Base-by-base conservation (phyloP, 345 rosid genomes). In the Gossypium arboreum region DNA sequence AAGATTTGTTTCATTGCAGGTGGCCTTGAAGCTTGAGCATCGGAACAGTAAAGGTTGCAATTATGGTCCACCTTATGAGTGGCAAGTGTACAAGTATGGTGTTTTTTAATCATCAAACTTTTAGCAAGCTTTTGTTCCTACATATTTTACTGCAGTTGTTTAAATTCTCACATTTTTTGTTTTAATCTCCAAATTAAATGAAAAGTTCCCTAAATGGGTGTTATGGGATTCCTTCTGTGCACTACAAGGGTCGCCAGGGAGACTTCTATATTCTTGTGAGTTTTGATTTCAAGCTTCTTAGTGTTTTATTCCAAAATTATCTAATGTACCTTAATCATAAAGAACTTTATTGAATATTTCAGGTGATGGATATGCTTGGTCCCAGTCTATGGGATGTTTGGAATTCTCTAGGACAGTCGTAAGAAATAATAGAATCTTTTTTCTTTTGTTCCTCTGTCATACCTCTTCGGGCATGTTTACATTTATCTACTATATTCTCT, bases 351-450 rank as follows among this genome's bases (percentile, higher is more conserved):
- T 75, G 75, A 74, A 74, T 58, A 69, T 85, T 84, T 81, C 85
- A 95, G 99, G 97, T 91, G 66, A 95, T 95, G 99, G 99, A 95
- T 84, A 91, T 93, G 81, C 91, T 95, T 73, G 99, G 98, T 44
- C 99, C 99, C 59, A 95, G 98, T 80, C 86, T 93, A 25, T 94
- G 98, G 98, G 98, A 94, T 85, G 92, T 94, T 48, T 94, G 98
- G 99, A 95, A 90, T 77, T 81, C 89, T 56, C 68, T 79, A 25
- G 91, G 89, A 69, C 95, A 90, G 78, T 88, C 95, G 95, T 90
- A 88, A 83, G 91, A 68, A 65, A 63, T 9, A 3, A 7, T 34
- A 34, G 41, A 34, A 34, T 34, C 41, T 34, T 34, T 5, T 34
- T 34, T 34, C 41, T 34, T 34, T 34, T 34, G 7, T 34, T 34